Conservation (phyloP, 495 filamentous ascomycete species). For the Hypoxylon trugodes region DNA sequence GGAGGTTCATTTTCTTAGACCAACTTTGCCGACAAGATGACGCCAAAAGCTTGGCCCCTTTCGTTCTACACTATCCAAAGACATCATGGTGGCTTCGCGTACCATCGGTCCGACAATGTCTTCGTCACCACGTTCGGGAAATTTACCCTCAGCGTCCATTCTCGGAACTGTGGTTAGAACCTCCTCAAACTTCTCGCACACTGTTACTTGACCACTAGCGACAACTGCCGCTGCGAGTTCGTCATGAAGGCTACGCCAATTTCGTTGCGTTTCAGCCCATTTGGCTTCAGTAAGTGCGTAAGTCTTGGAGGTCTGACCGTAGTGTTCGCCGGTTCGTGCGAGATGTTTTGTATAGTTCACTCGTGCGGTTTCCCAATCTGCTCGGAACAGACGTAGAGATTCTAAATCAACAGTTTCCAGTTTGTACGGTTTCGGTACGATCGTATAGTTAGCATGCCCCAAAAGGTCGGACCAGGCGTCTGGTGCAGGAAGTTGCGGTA, state of each 20-base stretch:
- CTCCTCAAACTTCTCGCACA: slow-evolving; percentile 49
- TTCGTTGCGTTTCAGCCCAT: slow-evolving; percentile 77
- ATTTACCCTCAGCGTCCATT: slow-evolving; percentile 77
- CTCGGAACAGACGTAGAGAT: slow-evolving; percentile 71
- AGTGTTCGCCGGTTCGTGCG: slow-evolving; percentile 85
- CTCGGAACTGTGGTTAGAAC: slow-evolving; percentile 54
- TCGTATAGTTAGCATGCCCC: slow-evolving; percentile 92
- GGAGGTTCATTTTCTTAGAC: slow-evolving; percentile 46
- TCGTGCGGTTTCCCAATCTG: slow-evolving; percentile 81
- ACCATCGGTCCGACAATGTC: slow-evolving; percentile 95
- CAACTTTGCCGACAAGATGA: slow-evolving; percentile 54
- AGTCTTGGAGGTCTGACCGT: slow-evolving; percentile 82
- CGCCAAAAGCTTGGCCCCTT: slow-evolving; percentile 55
- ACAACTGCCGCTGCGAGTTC: slow-evolving; percentile 60
- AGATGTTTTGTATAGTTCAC: slow-evolving; percentile 85
- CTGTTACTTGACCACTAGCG: slow-evolving; percentile 41
- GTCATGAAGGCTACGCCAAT: slow-evolving; percentile 74
- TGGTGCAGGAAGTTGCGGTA: slow-evolving; percentile 60
- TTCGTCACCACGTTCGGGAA: slow-evolving; percentile 84
- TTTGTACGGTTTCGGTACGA: slow-evolving; percentile 80
- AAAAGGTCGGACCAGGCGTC: slow-evolving; percentile 86
- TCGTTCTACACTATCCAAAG: slow-evolving; percentile 48
- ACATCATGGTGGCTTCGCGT: slow-evolving; percentile 61
- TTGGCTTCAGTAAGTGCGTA: slow-evolving; percentile 84
- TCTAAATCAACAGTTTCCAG: slow-evolving; percentile 65